phyloP scores from a whole-genome alignment of 768 basidiomycete species.

The Tubosaeta sp. region DNA sequence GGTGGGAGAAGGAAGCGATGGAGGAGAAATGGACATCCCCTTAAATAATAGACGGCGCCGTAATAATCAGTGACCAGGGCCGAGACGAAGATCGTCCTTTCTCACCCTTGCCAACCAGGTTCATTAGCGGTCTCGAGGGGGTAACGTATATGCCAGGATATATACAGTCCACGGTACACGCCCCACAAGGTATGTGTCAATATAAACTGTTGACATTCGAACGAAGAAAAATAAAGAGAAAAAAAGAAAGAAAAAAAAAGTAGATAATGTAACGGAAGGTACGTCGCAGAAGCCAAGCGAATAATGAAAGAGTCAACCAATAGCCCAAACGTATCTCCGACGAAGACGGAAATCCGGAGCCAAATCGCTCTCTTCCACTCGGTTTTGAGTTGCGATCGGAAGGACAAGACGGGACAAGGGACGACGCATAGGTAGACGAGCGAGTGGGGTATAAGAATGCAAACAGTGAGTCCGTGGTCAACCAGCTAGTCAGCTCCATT shows the following conservation, averaged over 20 bases:
- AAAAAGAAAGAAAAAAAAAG: slow-evolving; percentile 23
- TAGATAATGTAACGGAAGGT: slow-evolving; percentile 28
- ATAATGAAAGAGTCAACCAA: slow-evolving; percentile 60
- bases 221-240: slow-evolving; percentile 20
- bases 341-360: slow-evolving; percentile 36
- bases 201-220: slow-evolving; percentile 24
- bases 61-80: not conserved
- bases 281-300: slow-evolving; percentile 36
- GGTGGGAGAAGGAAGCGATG: not conserved
- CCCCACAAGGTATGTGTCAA: slow-evolving; percentile 27
- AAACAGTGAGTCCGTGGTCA: slow-evolving; percentile 26
- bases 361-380: slow-evolving; percentile 43
- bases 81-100: not conserved
- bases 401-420: slow-evolving; percentile 13
- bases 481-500: slow-evolving; percentile 21
- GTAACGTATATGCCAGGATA: slow-evolving; percentile 21
- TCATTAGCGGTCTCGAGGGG: slow-evolving; percentile 1
- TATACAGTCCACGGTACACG: slow-evolving; percentile 23
- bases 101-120: not conserved
- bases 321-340: slow-evolving; percentile 42
- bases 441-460: slow-evolving; percentile 27
- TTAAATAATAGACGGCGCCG: not conserved
- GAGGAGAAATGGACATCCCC: not conserved
- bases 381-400: slow-evolving; percentile 29
- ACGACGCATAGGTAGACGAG: slow-evolving; percentile 26